These are phyloP conservation scores for Hypoxylon subgilvum DNA, from an alignment of 495 filamentous ascomycete genomes.

Conservation along the genomic window DNA sequence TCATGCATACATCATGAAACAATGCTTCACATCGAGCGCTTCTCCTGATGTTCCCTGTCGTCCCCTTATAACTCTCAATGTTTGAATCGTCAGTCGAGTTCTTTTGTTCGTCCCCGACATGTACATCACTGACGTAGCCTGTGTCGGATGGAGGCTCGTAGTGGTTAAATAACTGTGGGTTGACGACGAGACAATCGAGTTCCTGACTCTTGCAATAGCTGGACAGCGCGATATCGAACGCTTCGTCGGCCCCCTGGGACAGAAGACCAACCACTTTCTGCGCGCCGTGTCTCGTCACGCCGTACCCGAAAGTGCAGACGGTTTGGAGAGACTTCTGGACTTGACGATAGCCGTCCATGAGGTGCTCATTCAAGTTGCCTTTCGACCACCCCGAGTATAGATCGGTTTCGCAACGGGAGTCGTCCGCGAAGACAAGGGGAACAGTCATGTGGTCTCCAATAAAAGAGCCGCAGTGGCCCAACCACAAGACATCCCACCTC, in stretches of 20 bases:
- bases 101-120: constrained; percentile 24
- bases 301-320: constrained; percentile 56
- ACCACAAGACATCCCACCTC: constrained; percentile 57
- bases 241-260: constrained; percentile 23
- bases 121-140: constrained; percentile 29
- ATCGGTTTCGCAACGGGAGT: constrained; percentile 25
- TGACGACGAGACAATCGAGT: constrained; percentile 29
- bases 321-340: constrained; percentile 48
- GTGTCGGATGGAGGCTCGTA: constrained; percentile 30
- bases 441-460: constrained; percentile 26
- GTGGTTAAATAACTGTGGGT: constrained; percentile 36
- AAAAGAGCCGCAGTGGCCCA: constrained; percentile 52
- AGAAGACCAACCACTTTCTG: constrained; percentile 32
- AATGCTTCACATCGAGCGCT: constrained; percentile 37
- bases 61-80: constrained; percentile 31
- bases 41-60: constrained; percentile 36
- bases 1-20: constrained; percentile 39
- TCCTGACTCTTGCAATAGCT: constrained; percentile 15
- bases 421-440: constrained; percentile 17
- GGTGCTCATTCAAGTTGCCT: constrained; percentile 16
- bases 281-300: constrained; percentile 38
- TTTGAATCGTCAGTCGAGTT: constrained; percentile 11
- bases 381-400: constrained; percentile 34
- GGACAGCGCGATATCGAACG: constrained; percentile 31
- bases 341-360: constrained; percentile 37